Evolutionary conservation across 768 basidiomycete genomes (phyloP), one percentile per base, ranked within the genome.

Genomic region (Plicaturopsis crispa): DNA sequence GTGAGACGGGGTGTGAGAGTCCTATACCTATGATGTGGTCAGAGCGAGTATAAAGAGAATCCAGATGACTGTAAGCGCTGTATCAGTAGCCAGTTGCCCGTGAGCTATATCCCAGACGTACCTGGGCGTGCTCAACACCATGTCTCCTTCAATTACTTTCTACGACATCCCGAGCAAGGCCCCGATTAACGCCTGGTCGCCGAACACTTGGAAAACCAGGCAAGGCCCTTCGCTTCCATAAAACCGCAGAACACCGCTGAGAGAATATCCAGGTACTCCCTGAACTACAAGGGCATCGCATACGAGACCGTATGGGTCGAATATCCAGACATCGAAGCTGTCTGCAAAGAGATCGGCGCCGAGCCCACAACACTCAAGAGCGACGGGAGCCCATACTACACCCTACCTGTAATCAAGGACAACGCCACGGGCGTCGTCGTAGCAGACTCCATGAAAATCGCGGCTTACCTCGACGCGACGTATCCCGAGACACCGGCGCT

Each of bases 291-390:
- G 45, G 51, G 52, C 18, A 33, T 68, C 17, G 49, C 65, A 1
- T 69, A 69, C 54, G 63, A 57, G 46, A 75, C 73, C 4, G 60
- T 66, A 32, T 73, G 69, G 67, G 50, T 77, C 38, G 73, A 76
- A 41, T 71, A 63, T 43, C 68, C 68, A 3, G 70, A 78, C 37
- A 69, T 80, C 36, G 63, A 54, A 36, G 19, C 36, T 1, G 46
- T 53, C 33, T 52, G 53, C 49, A 57, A 57, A 39, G 54, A 63
- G 38, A 40, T 66, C 16, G 63, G 65, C 1, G 62, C 66, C 2
- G 39, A 48, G 1, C 61, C 70, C 8, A 68, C 64, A 0, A 31
- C 28, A 12, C 50, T 35, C n/a, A 53, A 54, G 19, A 40, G 50
- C 2, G 60, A 67, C 33, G 64, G 63, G 1, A 35, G 35, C 7